Base-by-base conservation (phyloP, 2,329 filamentous ascomycete genomes). In the Penicillium verrucosum region DNA sequence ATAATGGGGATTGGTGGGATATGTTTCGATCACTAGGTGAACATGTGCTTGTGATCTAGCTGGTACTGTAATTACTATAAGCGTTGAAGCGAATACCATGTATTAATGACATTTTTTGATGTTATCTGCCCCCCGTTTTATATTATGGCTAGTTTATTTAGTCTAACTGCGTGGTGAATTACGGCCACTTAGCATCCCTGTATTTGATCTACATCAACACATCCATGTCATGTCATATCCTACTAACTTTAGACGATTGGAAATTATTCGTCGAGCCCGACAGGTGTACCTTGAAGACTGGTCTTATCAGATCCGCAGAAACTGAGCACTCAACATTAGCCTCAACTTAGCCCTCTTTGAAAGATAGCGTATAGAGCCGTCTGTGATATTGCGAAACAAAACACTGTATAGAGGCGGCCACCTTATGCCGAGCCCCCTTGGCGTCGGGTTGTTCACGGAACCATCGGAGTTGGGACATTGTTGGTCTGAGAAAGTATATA, bases 11-110 rank as follows among this genome's bases (percentile, higher is more conserved):
- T 21, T 60, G 58, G 58, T 45, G 42, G 16, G 54, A 43, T 25
- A 54, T 60, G 45, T 60, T 60, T 36, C 37, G 23, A 11, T 45
- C 38, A 18, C 34, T 60, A 32, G 55, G 55, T 6, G 32, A 46
- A 36, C 43, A 60, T 49, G 58, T 60, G 14, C 50, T 60, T n/a
- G 58, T 60, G 27, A 51, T 51, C 14, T 51, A 51, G 5, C 23
- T 29, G 1, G 25, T 12, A 1, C 29, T 51, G n/a, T 51, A 43
- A 51, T 36, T 18, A 30, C 27, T 14, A 29, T 30, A 5, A 40
- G 32, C 11, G 30, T 32, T 32, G 11, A 32, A 32, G 11, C 11
- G 30, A 32, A 14, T 12, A 32, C 11, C 5, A 32, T 32, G 11
- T 32, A 32, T 32, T 32, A 32, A 32, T 32, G 11, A 14, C 11